Conservation (phyloP, 768 basidiomycete species). For the Chiua virens region DNA sequence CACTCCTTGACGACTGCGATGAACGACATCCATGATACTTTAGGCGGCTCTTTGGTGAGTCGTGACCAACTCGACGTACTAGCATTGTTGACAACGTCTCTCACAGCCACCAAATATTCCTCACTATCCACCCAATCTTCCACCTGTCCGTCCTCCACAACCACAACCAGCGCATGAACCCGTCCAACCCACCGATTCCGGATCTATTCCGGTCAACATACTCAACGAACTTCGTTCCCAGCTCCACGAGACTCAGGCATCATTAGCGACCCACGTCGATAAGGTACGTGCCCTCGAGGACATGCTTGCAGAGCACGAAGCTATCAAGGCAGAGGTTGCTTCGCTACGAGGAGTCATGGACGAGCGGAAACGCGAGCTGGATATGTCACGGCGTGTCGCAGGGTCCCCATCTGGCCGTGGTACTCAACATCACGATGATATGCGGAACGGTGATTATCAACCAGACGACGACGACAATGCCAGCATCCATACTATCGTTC, state of each 20-base stretch:
- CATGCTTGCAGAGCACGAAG: conserved; percentile 81
- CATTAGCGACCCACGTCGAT: conserved; percentile 75
- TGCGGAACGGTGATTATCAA: conserved; percentile 22
- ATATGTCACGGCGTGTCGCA: conserved; percentile 20
- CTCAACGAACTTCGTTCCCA: conserved; percentile 76
- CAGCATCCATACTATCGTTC: conserved; percentile 70
- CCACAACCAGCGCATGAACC: conserved; percentile 22
- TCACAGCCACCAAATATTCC: conserved; percentile 59
- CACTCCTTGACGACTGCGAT: conserved; percentile 74
- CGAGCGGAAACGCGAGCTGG: conserved; percentile 55
- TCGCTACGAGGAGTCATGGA: conserved; percentile 73
- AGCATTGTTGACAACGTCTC: conserved; percentile 4
- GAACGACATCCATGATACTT: conserved; percentile 88
- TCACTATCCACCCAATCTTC: conserved; percentile 63
- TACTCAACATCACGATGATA: conserved; percentile 16
- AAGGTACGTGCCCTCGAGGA: conserved; percentile 82
- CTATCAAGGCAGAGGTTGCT: conserved; percentile 74
- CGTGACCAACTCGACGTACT: background rate
- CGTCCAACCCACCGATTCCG: conserved; percentile 27
- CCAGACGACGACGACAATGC: conserved; percentile 70
- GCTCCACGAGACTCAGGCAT: conserved; percentile 79
- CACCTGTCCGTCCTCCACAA: conserved; percentile 56
- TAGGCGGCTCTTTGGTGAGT: conserved; percentile 80
- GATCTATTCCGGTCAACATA: conserved; percentile 22
- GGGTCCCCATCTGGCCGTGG: conserved; percentile 26